These are phyloP conservation scores for Arctostaphylos glauca DNA, from an alignment of 148 eudicot genomes.

Conservation along the genomic window DNA sequence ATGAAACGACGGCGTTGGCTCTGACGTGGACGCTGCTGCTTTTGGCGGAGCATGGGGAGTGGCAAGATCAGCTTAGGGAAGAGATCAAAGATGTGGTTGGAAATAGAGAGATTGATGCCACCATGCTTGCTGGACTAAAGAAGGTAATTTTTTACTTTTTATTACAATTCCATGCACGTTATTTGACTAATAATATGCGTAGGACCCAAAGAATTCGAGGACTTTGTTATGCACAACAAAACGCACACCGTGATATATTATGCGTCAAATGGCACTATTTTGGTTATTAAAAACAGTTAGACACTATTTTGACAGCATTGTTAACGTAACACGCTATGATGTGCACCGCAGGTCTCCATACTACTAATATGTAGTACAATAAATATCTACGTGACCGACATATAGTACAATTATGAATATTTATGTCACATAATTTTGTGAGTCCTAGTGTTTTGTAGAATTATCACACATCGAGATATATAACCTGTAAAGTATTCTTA, in stretches of 20 bases:
- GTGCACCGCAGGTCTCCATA: too few relatives aligned
- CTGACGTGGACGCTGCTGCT: constrained; percentile 79
- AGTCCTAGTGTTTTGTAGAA: background rate
- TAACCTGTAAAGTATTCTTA: too few relatives aligned
- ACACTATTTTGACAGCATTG: too few relatives aligned
- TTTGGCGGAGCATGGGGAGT: constrained; percentile 57
- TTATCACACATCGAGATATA: background rate
- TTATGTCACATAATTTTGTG: background rate
- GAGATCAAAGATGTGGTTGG: constrained; percentile 73
- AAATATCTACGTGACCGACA: background rate
- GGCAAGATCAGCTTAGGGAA: constrained; percentile 74
- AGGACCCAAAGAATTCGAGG: too few relatives aligned
- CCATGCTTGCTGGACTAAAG: constrained; percentile 63
- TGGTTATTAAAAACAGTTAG: too few relatives aligned
- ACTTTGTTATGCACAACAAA: too few relatives aligned
- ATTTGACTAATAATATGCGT: background rate
- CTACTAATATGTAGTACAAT: background rate
- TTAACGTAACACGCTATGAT: too few relatives aligned
- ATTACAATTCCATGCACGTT: background rate
- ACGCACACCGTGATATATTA: too few relatives aligned
- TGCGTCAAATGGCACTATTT: too few relatives aligned
- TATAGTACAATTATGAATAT: background rate
- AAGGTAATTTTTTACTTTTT: constrained; percentile 48
- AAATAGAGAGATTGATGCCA: constrained; percentile 53
- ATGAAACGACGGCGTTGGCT: constrained; percentile 77